These are phyloP conservation scores for Nematodospora valgi DNA, from an alignment of 805 yeast genomes.

Conservation along the genomic window DNA sequence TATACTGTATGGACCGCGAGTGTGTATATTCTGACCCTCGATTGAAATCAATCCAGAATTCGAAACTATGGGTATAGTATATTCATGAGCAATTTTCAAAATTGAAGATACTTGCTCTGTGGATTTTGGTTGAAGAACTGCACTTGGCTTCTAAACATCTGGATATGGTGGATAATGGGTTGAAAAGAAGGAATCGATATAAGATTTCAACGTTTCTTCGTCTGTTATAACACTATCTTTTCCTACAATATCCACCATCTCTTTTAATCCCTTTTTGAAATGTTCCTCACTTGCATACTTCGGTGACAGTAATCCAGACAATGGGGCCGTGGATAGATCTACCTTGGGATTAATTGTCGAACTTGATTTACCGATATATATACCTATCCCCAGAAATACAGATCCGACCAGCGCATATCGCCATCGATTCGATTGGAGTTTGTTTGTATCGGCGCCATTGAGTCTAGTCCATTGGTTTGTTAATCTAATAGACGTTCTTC, in stretches of 20 bases:
- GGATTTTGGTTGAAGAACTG: conserved; percentile 56
- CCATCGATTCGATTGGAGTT: too few relatives aligned
- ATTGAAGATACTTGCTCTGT: conserved; percentile 66
- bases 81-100: conserved; percentile 59
- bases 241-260: conserved; percentile 42
- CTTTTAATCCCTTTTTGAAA: conserved; percentile 16
- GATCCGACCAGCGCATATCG: too few relatives aligned
- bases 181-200: conserved; percentile 64
- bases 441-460: too few relatives aligned
- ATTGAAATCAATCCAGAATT: conserved; percentile 77
- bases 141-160: conserved; percentile 27
- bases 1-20: conserved; percentile 60
- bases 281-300: conserved; percentile 50
- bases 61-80: conserved; percentile 68
- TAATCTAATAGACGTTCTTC: too few relatives aligned
- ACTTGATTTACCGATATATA: too few relatives aligned
- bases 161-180: conserved; percentile 64
- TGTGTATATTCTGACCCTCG: conserved; percentile 78
- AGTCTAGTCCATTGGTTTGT: too few relatives aligned
- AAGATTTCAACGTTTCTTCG: conserved; percentile 45
- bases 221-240: conserved; percentile 44
- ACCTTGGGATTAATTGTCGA: not conserved
- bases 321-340: conserved; percentile 40
- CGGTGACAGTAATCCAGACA: conserved; percentile 42
- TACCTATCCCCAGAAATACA: too few relatives aligned